These are phyloP conservation scores for Dothistroma septosporum DNA, from an alignment of 2,329 filamentous ascomycete species.

Conservation along the genomic window DNA sequence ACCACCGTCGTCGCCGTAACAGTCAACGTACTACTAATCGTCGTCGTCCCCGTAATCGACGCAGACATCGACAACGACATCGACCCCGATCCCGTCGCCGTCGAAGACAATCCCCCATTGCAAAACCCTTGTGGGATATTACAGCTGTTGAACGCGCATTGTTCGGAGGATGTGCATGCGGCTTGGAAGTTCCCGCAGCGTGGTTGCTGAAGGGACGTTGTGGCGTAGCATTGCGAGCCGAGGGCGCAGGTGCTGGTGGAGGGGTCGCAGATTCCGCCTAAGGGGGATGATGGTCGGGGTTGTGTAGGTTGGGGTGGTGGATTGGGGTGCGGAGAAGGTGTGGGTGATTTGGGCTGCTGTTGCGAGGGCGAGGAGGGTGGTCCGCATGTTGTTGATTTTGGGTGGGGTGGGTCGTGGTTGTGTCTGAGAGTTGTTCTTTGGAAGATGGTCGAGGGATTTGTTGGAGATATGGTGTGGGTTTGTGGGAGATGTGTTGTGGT, in stretches of 20 bases:
- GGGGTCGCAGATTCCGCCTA: neutral
- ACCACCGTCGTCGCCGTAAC: neutral
- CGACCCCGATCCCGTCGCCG: neutral
- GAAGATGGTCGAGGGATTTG: neutral
- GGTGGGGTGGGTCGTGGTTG: no score
- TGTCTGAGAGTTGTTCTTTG: neutral
- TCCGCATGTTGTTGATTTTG: neutral
- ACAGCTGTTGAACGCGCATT: slow-evolving; percentile 29
- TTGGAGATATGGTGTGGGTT: neutral
- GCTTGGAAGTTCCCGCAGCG: slow-evolving; percentile 27
- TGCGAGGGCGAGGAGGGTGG: neutral
- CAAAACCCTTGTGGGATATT: slow-evolving; percentile 21
- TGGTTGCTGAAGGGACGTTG: neutral
- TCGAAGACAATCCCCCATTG: slow-evolving; percentile 20
- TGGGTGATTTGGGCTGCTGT: neutral
- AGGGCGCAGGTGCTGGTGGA: neutral
- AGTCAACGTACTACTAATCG: neutral
- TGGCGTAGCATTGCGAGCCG: neutral
- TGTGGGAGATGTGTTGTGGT: neutral
- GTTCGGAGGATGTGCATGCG: slow-evolving; percentile 18
- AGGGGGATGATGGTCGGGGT: neutral
- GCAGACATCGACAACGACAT: neutral
- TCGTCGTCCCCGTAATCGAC: neutral
- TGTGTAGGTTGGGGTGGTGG: neutral
- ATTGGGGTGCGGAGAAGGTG: neutral